phyloP scores from a whole-genome alignment of 768 basidiomycete species.

The Tylopilus rubrobrunneus region DNA sequence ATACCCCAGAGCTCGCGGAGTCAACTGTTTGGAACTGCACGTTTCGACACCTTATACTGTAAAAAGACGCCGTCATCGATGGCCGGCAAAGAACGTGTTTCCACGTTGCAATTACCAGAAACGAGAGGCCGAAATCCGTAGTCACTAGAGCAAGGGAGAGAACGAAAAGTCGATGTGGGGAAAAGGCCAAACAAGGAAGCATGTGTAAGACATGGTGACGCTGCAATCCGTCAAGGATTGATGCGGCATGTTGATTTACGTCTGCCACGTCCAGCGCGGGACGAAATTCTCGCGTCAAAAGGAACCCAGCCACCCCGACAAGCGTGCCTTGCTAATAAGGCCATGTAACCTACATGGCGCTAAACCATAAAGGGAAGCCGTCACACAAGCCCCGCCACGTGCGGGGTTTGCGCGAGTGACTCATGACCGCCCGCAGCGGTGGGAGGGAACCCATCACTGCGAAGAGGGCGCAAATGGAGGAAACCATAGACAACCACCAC shows the following conservation, averaged over 20 bases:
- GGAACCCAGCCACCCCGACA: constrained; percentile 7
- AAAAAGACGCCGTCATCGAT: not conserved
- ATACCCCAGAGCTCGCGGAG: constrained; percentile 3
- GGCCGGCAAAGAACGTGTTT: not conserved
- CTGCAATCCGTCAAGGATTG: constrained; percentile 13
- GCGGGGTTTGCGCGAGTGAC: constrained; percentile 7
- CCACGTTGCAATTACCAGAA: not conserved
- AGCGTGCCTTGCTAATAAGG: not conserved
- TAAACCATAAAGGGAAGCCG: constrained; percentile 1
- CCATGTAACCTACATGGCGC: constrained; percentile 9
- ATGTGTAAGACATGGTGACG: constrained; percentile 11
- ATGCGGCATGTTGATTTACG: constrained; percentile 27
- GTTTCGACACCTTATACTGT: constrained; percentile 10
- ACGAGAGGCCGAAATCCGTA: not conserved
- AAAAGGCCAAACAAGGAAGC: not conserved
- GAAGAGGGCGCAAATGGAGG: constrained; percentile 7
- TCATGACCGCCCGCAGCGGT: constrained; percentile 8
- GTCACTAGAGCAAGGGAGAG: not conserved
- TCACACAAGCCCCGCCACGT: constrained; percentile 11
- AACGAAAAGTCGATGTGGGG: not conserved
- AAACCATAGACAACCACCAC: not conserved
- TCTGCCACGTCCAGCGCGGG: constrained; percentile 15
- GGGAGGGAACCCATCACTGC: constrained; percentile 2
- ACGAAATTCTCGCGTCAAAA: constrained; percentile 2
- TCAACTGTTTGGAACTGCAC: constrained; percentile 1